Evolutionary conservation across 495 filamentous ascomycete genomes (phyloP).

Genomic region (Penicillium ucsense): DNA sequence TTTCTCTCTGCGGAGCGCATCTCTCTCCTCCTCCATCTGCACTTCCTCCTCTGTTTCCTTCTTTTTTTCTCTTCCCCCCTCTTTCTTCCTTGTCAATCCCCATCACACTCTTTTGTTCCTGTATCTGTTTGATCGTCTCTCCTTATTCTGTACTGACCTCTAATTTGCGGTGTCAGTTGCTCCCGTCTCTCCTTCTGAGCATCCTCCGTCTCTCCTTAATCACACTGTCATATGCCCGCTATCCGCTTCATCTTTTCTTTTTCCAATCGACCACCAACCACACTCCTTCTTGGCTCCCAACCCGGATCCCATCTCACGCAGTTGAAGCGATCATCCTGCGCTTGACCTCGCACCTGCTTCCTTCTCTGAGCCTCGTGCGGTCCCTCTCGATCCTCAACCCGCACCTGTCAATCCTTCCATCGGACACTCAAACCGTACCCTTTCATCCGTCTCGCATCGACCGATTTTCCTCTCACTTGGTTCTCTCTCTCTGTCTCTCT

Average conservation of each 20-base stretch:
- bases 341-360: constrained; percentile 1
- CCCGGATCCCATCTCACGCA: constrained; percentile 5
- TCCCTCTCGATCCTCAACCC: background rate
- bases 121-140: background rate
- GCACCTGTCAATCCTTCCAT: no score
- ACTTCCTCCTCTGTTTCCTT: background rate
- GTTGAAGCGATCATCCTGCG: constrained; percentile 14
- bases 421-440: no score
- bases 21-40: constrained; percentile 6
- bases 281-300: constrained; percentile 4
- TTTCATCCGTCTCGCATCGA: no score
- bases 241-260: constrained; percentile 5
- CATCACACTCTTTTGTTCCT: background rate
- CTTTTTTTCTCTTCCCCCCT: background rate
- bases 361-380: background rate
- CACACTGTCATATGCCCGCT: constrained; percentile 4
- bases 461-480: background rate
- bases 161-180: constrained; percentile 7
- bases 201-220: constrained; percentile 16
- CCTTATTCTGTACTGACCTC: constrained; percentile 9
- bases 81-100: background rate
- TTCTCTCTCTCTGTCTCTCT: background rate
- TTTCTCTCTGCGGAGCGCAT: background rate
- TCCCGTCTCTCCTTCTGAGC: constrained; percentile 10
- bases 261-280: constrained; percentile 8